phyloP scores from a whole-genome alignment of 805 yeast species.

The Wickerhamomyces canadensis region DNA sequence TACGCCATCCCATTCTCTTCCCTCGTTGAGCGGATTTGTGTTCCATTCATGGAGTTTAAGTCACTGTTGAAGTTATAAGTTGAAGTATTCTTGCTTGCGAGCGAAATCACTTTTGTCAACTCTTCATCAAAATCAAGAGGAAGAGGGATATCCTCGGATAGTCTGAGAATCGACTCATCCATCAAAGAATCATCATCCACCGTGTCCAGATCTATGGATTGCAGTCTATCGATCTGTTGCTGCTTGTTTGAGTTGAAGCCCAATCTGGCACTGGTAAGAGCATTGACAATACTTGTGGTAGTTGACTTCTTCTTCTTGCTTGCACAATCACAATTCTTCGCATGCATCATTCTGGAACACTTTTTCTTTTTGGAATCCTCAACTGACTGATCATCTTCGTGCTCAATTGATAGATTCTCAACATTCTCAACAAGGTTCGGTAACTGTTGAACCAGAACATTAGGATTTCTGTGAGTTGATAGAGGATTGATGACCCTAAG shows the following conservation, averaged over 20 bases:
- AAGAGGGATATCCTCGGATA: conserved; percentile 4
- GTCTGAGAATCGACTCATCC: not conserved
- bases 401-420: conserved; percentile 12
- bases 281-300: conserved; percentile 17
- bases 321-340: conserved; percentile 11
- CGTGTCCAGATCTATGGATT: not conserved
- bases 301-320: conserved; percentile 14
- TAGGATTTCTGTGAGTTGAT: conserved; percentile 21
- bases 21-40: not conserved
- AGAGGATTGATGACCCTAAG: conserved; percentile 28
- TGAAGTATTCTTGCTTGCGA: conserved; percentile 20
- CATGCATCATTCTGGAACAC: conserved; percentile 8
- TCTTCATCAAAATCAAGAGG: conserved; percentile 18
- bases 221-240: not conserved
- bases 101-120: conserved; percentile 18
- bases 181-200: not conserved
- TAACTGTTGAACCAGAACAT: conserved; percentile 5
- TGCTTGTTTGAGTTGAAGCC: conserved; percentile 12
- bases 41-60: not conserved
- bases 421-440: conserved; percentile 14
- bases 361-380: conserved; percentile 5
- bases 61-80: conserved; percentile 18
- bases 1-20: too few species aligned
- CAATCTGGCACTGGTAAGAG: conserved; percentile 20
- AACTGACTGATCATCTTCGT: not conserved